A percentile compares a stretch with the other conserved stretches of the same genome.
Conservation (phyloP, 345 rosid species). For the Hibiscus tridactylites region DNA sequence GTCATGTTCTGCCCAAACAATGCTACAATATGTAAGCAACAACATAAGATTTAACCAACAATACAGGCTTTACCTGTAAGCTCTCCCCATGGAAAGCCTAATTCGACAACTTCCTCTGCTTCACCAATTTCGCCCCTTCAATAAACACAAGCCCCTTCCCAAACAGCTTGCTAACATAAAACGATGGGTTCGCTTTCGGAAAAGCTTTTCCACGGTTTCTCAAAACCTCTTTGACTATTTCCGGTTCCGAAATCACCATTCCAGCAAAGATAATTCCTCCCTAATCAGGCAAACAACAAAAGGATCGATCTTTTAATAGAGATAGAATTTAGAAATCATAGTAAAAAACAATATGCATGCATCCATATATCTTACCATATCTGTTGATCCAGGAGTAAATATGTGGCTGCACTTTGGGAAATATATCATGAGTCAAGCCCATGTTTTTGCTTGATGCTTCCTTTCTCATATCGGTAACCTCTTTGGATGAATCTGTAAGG, state of each 20-base stretch:
- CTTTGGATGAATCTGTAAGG: slow-evolving; percentile 25
- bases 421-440: neutral
- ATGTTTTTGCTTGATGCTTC: neutral
- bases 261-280: neutral
- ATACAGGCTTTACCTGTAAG: neutral
- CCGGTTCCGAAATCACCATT: neutral
- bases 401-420: neutral
- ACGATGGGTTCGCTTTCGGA: neutral
- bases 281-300: neutral
- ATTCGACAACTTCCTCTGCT: neutral
- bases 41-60: neutral
- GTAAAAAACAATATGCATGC: neutral
- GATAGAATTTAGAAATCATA: neutral
- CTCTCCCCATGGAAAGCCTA: neutral
- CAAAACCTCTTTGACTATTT: neutral
- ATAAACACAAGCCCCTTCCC: neutral
- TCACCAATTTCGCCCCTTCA: neutral
- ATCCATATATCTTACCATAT: neutral
- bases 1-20: neutral
- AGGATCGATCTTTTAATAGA: neutral
- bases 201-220: neutral
- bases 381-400: neutral
- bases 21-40: no score
- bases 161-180: neutral
- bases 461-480: neutral